Conservation (phyloP, 2,329 filamentous ascomycete species). For the Phoma sp. region DNA sequence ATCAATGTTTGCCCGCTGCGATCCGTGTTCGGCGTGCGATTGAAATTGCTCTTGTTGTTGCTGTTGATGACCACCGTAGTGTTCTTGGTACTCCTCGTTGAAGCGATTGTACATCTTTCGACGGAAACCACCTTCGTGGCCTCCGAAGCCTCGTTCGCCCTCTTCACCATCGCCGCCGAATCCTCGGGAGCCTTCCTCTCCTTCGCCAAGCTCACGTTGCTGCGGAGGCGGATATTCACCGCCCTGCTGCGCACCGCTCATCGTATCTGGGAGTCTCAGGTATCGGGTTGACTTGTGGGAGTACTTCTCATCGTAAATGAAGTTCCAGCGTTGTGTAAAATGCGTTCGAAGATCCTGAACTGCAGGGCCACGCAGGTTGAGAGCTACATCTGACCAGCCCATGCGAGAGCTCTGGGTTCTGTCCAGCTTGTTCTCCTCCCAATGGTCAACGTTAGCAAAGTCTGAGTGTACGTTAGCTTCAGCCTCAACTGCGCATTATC, state of each 20-base stretch:
- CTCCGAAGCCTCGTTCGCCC: slow-evolving; percentile 44
- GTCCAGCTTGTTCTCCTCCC: slow-evolving; percentile 86
- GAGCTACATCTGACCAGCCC: slow-evolving; percentile 89
- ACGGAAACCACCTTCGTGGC: slow-evolving; percentile 34
- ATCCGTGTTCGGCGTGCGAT: slow-evolving; percentile 40
- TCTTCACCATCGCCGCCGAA: slow-evolving; percentile 40
- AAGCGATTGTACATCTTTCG: slow-evolving; percentile 37
- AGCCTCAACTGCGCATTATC: too few relatives aligned
- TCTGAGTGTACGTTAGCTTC: slow-evolving; percentile 48
- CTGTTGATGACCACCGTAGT: slow-evolving; percentile 28
- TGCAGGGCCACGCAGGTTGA: slow-evolving; percentile 76
- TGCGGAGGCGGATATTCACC: slow-evolving; percentile 52
- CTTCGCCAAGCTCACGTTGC: slow-evolving; percentile 42
- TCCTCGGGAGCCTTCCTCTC: slow-evolving; percentile 45
- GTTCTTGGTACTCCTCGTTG: slow-evolving; percentile 33
- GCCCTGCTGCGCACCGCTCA: slow-evolving; percentile 41
- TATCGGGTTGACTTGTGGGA: slow-evolving; percentile 61
- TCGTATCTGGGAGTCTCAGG: slow-evolving; percentile 36
- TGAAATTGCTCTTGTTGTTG: slow-evolving; percentile 21
- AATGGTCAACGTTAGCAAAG: slow-evolving; percentile 77
- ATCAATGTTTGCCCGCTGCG: slow-evolving; percentile 38
- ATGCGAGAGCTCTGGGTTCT: slow-evolving; percentile 80
- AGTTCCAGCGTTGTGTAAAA: slow-evolving; percentile 90
- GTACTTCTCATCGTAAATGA: slow-evolving; percentile 86
- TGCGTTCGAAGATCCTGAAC: slow-evolving; percentile 77